Conservation (phyloP, 2,329 filamentous ascomycete species). For the Phyllosticta paracitricarpa region DNA sequence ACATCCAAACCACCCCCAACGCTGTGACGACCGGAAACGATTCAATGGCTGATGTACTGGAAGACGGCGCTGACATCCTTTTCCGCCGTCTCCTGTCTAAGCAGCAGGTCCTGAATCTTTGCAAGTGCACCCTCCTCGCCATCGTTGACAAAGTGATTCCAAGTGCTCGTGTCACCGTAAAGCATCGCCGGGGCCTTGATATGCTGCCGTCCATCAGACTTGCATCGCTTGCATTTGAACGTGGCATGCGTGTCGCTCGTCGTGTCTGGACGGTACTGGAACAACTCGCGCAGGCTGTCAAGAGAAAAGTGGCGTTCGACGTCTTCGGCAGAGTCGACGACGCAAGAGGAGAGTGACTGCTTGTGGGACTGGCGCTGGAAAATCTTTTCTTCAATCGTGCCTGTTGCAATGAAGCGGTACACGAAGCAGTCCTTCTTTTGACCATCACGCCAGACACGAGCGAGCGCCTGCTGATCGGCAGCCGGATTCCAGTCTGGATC, state of each 20-base stretch:
- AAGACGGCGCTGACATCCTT: slow-evolving; percentile 86
- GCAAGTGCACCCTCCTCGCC: slow-evolving; percentile 56
- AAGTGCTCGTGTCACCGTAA: slow-evolving; percentile 97
- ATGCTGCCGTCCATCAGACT: slow-evolving; percentile 68
- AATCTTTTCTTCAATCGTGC: slow-evolving; percentile 98
- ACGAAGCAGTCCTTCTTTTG: slow-evolving; percentile 99
- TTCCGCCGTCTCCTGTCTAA: slow-evolving; percentile 75
- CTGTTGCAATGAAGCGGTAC: slow-evolving; percentile 97
- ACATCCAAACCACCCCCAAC: neutral
- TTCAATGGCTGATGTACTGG: slow-evolving; percentile 89
- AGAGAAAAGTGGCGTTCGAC: slow-evolving; percentile 94
- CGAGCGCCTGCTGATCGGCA: slow-evolving; percentile 91
- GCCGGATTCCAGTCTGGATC: slow-evolving; percentile 95
- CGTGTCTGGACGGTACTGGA: slow-evolving; percentile 80
- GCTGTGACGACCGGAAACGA: neutral
- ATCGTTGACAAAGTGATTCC: slow-evolving; percentile 92
- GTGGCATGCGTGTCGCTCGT: slow-evolving; percentile 94
- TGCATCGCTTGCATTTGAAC: slow-evolving; percentile 95
- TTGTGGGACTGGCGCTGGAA: slow-evolving; percentile 98
- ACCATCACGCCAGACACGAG: slow-evolving; percentile 95
- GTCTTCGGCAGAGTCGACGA: slow-evolving; percentile 93
- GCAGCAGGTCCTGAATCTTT: slow-evolving; percentile 79
- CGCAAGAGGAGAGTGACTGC: slow-evolving; percentile 88
- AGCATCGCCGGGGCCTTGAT: slow-evolving; percentile 91
- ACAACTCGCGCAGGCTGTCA: slow-evolving; percentile 82